These are phyloP conservation scores for Colletotrichum costaricense DNA, from an alignment of 2,329 filamentous ascomycete species.

Conservation along the genomic window DNA sequence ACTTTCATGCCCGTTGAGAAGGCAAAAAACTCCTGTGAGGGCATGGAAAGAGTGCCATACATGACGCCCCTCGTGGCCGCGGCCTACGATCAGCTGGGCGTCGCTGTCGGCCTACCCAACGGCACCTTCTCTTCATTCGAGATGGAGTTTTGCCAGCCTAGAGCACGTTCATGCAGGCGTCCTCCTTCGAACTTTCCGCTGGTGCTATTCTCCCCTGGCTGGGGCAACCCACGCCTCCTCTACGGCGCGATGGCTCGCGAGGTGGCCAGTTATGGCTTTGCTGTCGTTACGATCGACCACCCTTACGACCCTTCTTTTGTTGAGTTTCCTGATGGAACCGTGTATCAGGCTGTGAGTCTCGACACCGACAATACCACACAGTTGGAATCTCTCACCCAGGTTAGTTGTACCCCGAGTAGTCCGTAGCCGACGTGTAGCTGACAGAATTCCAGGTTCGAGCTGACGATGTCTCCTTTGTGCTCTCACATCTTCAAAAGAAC, in stretches of 20 bases:
- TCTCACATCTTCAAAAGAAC: slow-evolving; percentile 45
- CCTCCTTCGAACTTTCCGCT: slow-evolving; percentile 34
- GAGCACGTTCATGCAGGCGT: not conserved
- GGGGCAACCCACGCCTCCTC: slow-evolving; percentile 53
- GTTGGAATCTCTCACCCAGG: slow-evolving; percentile 38
- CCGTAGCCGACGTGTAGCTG: not conserved
- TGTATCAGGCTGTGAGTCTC: slow-evolving; percentile 36
- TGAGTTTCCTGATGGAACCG: slow-evolving; percentile 56
- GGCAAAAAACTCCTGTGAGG: slow-evolving; percentile 37
- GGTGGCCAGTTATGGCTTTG: slow-evolving; percentile 57
- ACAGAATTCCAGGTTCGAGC: slow-evolving; percentile 43
- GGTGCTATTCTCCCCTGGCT: slow-evolving; percentile 58
- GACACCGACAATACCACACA: slow-evolving; percentile 35
- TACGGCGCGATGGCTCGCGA: slow-evolving; percentile 57
- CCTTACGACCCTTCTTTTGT: slow-evolving; percentile 57
- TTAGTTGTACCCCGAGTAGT: slow-evolving; percentile 27
- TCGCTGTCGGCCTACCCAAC: slow-evolving; percentile 43
- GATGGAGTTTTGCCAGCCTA: slow-evolving; percentile 41
- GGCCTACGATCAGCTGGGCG: slow-evolving; percentile 42
- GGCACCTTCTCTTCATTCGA: slow-evolving; percentile 43
- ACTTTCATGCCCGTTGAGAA: slow-evolving; percentile 45
- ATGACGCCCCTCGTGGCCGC: slow-evolving; percentile 48
- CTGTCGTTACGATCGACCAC: slow-evolving; percentile 61
- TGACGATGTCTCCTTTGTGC: slow-evolving; percentile 50
- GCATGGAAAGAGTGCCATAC: slow-evolving; percentile 40